phyloP scores from a whole-genome alignment of 768 basidiomycete genomes.

The Amanita thiersii region DNA sequence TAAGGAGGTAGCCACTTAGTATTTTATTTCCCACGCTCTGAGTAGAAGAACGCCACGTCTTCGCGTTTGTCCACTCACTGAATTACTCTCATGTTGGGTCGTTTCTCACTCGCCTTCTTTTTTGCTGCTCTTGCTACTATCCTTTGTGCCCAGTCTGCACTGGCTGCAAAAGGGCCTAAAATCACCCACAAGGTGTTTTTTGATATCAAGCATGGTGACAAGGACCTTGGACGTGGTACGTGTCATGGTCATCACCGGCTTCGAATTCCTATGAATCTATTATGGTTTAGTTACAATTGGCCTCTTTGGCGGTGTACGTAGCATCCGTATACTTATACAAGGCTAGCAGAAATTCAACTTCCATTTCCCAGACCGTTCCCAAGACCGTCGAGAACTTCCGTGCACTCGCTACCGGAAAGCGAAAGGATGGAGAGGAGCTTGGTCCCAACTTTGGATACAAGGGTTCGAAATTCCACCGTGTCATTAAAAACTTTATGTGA shows the following conservation, averaged over 20 bases:
- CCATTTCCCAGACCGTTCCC: conserved; percentile 65
- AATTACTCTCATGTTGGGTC: conserved; percentile 47
- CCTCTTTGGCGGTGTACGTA: conserved; percentile 77
- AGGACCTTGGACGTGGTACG: conserved; percentile 74
- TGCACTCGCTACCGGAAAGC: conserved; percentile 77
- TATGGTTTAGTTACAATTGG: conserved; percentile 63
- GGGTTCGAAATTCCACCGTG: conserved; percentile 93
- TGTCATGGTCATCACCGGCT: conserved; percentile 10
- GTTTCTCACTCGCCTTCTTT: conserved; percentile 52
- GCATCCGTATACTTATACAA: not conserved
- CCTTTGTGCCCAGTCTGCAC: conserved; percentile 63
- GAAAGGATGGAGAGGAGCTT: conserved; percentile 68
- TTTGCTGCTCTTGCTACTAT: conserved; percentile 58
- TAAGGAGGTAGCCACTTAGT: conserved; percentile 13
- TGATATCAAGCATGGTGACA: conserved; percentile 89
- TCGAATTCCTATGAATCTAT: conserved; percentile 10
- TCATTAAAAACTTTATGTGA: conserved; percentile 91
- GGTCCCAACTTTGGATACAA: conserved; percentile 94
- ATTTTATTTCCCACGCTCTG: conserved; percentile 1
- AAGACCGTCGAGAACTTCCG: conserved; percentile 98
- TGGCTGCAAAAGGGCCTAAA: conserved; percentile 81
- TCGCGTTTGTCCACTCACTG: conserved; percentile 14
- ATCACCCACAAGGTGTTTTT: conserved; percentile 94
- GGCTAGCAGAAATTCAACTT: conserved; percentile 2
- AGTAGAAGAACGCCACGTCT: conserved; percentile 19